These are phyloP conservation scores for Colletotrichum graminicola DNA, from an alignment of 2,329 filamentous ascomycete species.

Conservation along the genomic window DNA sequence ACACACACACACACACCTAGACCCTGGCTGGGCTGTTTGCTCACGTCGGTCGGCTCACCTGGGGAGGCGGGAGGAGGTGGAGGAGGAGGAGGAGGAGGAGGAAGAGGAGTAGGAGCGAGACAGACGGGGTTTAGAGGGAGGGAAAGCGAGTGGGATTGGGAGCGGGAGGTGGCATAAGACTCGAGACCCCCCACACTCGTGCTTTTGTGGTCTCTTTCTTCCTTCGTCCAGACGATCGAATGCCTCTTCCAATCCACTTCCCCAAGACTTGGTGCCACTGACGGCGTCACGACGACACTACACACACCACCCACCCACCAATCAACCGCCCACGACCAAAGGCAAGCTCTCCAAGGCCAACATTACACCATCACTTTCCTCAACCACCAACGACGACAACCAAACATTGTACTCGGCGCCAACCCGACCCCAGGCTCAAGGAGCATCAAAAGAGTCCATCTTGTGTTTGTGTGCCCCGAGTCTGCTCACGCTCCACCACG, in stretches of 20 bases:
- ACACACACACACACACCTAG: constrained; percentile 25
- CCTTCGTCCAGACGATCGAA: constrained; percentile 19
- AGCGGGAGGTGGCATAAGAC: constrained; percentile 38
- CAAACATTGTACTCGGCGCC: neutral
- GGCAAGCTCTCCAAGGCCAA: neutral
- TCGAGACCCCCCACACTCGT: constrained; percentile 31
- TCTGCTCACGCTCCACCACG: neutral
- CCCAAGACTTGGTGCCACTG: constrained; percentile 33
- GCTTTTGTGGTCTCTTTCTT: constrained; percentile 20
- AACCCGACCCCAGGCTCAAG: constrained; percentile 11
- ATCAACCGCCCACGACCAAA: constrained; percentile 12
- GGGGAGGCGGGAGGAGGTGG: constrained; percentile 10
- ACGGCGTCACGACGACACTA: constrained; percentile 6
- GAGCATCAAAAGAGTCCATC: constrained; percentile 13
- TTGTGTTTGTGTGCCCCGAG: constrained; percentile 1
- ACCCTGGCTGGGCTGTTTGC: constrained; percentile 1
- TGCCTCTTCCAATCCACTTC: constrained; percentile 34
- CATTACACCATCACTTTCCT: neutral
- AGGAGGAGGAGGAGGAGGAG: neutral
- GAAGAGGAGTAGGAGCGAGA: constrained; percentile 1
- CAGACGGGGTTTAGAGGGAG: constrained; percentile 4
- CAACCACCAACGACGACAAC: neutral
- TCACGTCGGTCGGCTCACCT: constrained; percentile 22
- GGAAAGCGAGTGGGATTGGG: constrained; percentile 4
- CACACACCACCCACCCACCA: neutral